Evolutionary conservation across 805 yeast genomes (phyloP), one percentile per base, ranked within the genome.

Genomic region (Yamadazyma philogaea): DNA sequence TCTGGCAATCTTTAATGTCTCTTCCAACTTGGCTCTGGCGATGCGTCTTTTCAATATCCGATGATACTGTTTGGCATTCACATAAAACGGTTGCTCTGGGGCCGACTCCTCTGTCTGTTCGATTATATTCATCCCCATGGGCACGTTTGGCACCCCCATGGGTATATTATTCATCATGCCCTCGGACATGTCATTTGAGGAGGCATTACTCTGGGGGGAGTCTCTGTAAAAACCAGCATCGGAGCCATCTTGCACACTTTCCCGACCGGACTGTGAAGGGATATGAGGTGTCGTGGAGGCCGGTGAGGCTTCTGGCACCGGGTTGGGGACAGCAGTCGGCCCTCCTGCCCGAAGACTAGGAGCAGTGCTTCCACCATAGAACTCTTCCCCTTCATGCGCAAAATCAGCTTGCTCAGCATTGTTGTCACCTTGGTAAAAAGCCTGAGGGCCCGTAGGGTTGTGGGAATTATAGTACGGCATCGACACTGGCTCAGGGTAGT

Each of bases 11-110:
- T 87, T 84, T 49, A 91, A 74, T 34, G 81, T 79, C 58, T 93
- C 98, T 57, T 93, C 98, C 30, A 93, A 74, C 61, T 82, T 85
- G 5, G 97, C 97, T 40, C 99, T 74, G 0, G 99, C 98, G 33
- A 89, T 77, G 53, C 99, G 78, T 57, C 99, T 76, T 61, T 93
- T 93, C 52, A 93, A 67, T 14, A 93, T 93, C 34, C 99, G 80
- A 56, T 93, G 96, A 55, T 93, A 93, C 57, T 93, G 99, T 63
- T 93, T 93, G 7, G 99, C 99, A 61, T 93, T 93, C 33, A 93
- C 99, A 56, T 93, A 93, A 57, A 89, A 89, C 1, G 98, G 99
- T 63, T 91, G 96, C 58, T 90, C 96, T 35, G 34, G 51, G 42
- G 45, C 49, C 5, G 47, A 45, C 3, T 49, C 54, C 14, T 46